These are phyloP conservation scores for Kwoniella pini DNA, from an alignment of 768 basidiomycete genomes.

Conservation along the genomic window DNA sequence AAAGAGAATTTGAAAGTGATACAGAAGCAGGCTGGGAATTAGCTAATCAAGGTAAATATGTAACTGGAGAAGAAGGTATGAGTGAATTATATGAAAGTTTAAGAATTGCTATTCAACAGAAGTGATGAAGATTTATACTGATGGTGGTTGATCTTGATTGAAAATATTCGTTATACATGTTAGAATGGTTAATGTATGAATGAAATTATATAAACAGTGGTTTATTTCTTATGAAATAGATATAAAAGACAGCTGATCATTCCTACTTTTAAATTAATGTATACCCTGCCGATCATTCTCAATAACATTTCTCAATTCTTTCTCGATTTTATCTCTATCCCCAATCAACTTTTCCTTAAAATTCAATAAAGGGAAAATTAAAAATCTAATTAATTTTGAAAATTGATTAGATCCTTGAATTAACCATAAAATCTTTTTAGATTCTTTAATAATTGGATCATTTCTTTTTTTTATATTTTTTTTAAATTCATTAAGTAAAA, in stretches of 20 bases:
- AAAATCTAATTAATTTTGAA: not conserved
- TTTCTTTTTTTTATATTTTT: slow-evolving; percentile 12
- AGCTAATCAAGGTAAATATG: slow-evolving; percentile 15
- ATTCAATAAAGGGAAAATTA: slow-evolving; percentile 19
- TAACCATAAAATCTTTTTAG: slow-evolving; percentile 22
- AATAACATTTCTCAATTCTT: not conserved
- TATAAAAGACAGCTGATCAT: too few relatives aligned
- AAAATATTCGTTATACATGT: not conserved
- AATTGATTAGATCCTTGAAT: slow-evolving; percentile 21
- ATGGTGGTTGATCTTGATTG: not conserved
- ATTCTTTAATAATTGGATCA: slow-evolving; percentile 18
- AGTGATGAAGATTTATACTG: too few relatives aligned
- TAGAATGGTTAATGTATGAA: too few relatives aligned
- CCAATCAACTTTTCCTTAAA: slow-evolving; percentile 2
- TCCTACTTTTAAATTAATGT: not conserved
- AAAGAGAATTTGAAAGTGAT: slow-evolving; percentile 6
- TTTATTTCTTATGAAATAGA: too few relatives aligned
- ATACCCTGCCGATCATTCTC: too few relatives aligned
- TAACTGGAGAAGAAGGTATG: slow-evolving; percentile 22
- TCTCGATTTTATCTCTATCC: not conserved
- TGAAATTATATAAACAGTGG: too few relatives aligned
- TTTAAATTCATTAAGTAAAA: too few relatives aligned
- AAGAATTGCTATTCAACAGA: slow-evolving; percentile 22
- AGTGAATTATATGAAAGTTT: slow-evolving; percentile 30
- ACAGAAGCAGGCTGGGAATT: slow-evolving; percentile 16